Evolutionary conservation across 2,329 filamentous ascomycete species (phyloP).

Genomic region (Alternaria hordeiaustralica): DNA sequence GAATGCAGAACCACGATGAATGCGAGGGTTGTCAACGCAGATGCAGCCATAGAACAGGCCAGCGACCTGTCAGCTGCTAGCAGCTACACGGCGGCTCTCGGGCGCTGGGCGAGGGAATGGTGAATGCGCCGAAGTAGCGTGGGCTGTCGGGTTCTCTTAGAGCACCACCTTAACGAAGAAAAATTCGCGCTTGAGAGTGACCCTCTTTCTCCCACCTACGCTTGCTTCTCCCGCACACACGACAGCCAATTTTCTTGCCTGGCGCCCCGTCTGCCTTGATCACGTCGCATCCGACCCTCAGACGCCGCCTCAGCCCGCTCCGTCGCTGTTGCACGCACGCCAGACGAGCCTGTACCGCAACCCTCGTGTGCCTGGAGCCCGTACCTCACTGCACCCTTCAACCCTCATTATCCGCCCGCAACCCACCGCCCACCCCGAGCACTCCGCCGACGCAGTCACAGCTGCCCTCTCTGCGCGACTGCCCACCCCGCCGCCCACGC

Average conservation of each 20-base stretch:
- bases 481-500: conserved; percentile 14
- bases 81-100: conserved; percentile 21
- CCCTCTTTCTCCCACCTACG: conserved; percentile 32
- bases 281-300: conserved; percentile 29
- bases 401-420: conserved; percentile 14
- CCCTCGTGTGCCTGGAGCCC: conserved; percentile 39
- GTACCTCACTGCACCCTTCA: conserved; percentile 18
- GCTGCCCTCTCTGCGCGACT: conserved; percentile 9
- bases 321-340: conserved; percentile 25
- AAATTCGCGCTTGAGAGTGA: conserved; percentile 29
- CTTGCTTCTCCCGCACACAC: conserved; percentile 41
- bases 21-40: neutral
- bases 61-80: neutral
- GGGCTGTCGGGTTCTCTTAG: conserved; percentile 18
- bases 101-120: conserved; percentile 13
- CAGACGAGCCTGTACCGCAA: conserved; percentile 17
- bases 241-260: conserved; percentile 41
- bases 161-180: conserved; percentile 24
- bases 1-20: conserved; percentile 1
- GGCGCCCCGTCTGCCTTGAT: conserved; percentile 36
- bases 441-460: conserved; percentile 11
- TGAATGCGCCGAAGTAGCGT: conserved; percentile 23
- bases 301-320: conserved; percentile 32
- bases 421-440: conserved; percentile 15
- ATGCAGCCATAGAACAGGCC: conserved; percentile 1